Evolutionary conservation across 1,284 basidiomycete species (phyloP).

Genomic region (Ustilago xerochloae): DNA sequence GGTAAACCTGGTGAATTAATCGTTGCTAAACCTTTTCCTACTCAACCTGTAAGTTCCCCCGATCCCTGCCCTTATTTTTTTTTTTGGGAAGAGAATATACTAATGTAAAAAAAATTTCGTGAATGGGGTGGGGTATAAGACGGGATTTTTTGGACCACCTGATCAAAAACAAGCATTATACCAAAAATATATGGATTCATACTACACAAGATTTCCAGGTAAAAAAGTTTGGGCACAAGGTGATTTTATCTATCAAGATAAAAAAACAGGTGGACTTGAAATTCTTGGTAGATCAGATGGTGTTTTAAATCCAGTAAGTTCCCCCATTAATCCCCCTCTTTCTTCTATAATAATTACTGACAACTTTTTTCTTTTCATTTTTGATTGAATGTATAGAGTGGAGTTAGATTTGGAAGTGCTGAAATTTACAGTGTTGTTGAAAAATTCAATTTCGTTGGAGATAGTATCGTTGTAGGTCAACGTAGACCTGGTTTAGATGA

Average conservation of each 20-base stretch:
- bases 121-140: background rate
- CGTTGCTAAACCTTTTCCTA: conserved; percentile 65
- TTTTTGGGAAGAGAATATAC: background rate
- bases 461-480: conserved; percentile 65
- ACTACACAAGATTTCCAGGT: conserved; percentile 60
- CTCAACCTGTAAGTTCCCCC: conserved; percentile 61
- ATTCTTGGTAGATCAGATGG: conserved; percentile 76
- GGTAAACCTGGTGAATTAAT: conserved; percentile 64
- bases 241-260: conserved; percentile 51
- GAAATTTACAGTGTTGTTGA: conserved; percentile 84
- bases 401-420: conserved; percentile 83
- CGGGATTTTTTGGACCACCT: conserved; percentile 40
- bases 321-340: background rate
- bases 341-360: background rate
- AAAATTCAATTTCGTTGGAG: conserved; percentile 56
- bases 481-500: conserved; percentile 45
- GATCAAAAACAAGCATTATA: conserved; percentile 56
- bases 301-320: conserved; percentile 72
- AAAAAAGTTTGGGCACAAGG: conserved; percentile 56
- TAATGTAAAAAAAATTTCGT: background rate
- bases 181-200: conserved; percentile 66
- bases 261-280: conserved; percentile 75
- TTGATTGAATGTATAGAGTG: conserved; percentile 68
- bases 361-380: background rate
- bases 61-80: background rate